Percentiles rank a stretch among this genome's conserved stretches.
These are phyloP conservation scores for Fusarium irregulare DNA, from an alignment of 2,329 filamentous ascomycete genomes.

Conservation along the genomic window DNA sequence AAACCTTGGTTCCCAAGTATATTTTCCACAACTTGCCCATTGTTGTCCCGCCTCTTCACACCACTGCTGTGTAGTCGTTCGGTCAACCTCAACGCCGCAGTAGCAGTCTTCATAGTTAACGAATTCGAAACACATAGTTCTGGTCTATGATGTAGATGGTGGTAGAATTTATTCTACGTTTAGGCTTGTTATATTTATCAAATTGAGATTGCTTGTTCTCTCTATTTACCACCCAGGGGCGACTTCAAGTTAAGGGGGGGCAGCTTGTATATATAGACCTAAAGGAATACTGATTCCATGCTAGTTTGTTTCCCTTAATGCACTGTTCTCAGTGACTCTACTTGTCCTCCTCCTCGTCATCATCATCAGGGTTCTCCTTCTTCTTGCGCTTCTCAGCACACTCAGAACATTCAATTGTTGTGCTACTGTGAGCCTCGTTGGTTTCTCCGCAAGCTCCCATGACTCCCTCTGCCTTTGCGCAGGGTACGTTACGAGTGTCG, in stretches of 20 bases:
- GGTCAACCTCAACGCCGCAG: not conserved
- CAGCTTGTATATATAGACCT: not conserved
- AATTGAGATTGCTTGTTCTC: not conserved
- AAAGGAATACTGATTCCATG: not conserved
- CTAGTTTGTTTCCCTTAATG: not conserved
- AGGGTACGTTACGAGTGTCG: not conserved
- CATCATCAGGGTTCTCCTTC: not conserved
- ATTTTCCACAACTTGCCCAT: not conserved
- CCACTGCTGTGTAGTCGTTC: not conserved
- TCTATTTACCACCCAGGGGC: too few relatives aligned
- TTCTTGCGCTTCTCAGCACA: not conserved
- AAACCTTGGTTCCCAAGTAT: not conserved
- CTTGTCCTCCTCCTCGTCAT: not conserved
- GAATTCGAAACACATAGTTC: not conserved
- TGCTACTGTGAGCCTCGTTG: not conserved
- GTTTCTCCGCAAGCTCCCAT: not conserved
- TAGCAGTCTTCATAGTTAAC: not conserved
- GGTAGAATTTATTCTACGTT: not conserved
- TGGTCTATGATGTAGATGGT: not conserved
- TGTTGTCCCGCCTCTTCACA: not conserved
- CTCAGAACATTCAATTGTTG: not conserved
- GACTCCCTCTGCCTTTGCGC: fast-evolving
- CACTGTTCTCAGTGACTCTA: not conserved
- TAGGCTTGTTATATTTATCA: fast-evolving
- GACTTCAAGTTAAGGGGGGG: fast-evolving